phyloP scores from a whole-genome alignment of 331 rosid genomes.

The Malus hybrid region DNA sequence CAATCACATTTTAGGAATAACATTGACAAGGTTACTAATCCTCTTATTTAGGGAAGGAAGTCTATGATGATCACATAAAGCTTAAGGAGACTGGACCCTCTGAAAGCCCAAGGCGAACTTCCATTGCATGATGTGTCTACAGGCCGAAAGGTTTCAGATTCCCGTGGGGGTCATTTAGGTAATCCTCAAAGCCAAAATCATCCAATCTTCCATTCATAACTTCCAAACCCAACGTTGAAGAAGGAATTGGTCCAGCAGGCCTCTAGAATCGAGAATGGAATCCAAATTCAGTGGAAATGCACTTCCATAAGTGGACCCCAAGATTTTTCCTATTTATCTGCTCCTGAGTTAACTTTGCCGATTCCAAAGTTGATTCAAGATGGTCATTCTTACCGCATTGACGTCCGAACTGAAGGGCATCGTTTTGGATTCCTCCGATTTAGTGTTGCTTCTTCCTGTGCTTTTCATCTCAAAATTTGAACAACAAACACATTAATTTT shows the following conservation, averaged over 20 bases:
- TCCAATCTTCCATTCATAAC: slow-evolving; percentile 60
- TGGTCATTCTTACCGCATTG: slow-evolving; percentile 65
- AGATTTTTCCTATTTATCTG: slow-evolving; percentile 49
- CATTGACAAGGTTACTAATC: too few relatives aligned
- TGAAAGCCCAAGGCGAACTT: slow-evolving; percentile 29
- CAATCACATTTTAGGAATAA: too few relatives aligned
- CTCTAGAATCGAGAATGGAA: slow-evolving; percentile 78
- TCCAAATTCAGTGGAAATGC: slow-evolving; percentile 75
- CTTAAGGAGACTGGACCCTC: slow-evolving; percentile 54
- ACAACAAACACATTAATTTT: too few relatives aligned
- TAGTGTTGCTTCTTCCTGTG: slow-evolving; percentile 30
- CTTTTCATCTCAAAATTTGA: too few relatives aligned
- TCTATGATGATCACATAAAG: background rate
- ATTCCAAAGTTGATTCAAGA: slow-evolving; percentile 54
- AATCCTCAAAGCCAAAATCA: slow-evolving; percentile 72
- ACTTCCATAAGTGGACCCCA: slow-evolving; percentile 53
- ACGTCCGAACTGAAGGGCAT: slow-evolving; percentile 68
- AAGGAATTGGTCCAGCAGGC: slow-evolving; percentile 72
- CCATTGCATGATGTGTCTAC: slow-evolving; percentile 82
- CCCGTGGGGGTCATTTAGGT: slow-evolving; percentile 64
- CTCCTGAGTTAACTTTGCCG: slow-evolving; percentile 39
- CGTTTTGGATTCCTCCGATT: slow-evolving; percentile 77
- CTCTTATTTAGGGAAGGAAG: too few relatives aligned
- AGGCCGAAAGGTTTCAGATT: slow-evolving; percentile 60
- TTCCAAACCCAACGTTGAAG: slow-evolving; percentile 90